A percentile compares a stretch with the other conserved stretches of the same genome.
Evolutionary conservation across 192 early-diverging fungal species (phyloP).

Genomic region (Linnemannia elongata): DNA sequence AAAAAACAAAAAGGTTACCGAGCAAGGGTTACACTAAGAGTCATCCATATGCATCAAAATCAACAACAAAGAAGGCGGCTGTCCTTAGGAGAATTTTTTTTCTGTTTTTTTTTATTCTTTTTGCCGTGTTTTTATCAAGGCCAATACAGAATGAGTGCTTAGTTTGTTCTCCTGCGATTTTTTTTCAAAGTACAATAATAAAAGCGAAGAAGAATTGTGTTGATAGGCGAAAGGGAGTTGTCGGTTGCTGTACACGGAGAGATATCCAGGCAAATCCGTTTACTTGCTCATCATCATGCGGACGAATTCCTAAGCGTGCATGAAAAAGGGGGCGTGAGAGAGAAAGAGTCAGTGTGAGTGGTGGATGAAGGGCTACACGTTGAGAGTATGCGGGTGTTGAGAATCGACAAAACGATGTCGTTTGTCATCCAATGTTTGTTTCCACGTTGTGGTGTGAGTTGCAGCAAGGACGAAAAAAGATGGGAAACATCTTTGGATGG

Average conservation of each 20-base stretch:
- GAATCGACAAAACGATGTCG: not conserved
- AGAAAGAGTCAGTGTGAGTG: not conserved
- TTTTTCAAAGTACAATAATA: too few species aligned
- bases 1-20: not conserved
- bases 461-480: not conserved
- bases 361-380: not conserved
- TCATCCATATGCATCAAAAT: not conserved
- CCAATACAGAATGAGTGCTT: not conserved
- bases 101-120: not conserved
- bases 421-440: not conserved
- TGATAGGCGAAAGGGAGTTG: too few species aligned
- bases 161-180: too few species aligned
- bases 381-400: not conserved
- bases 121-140: not conserved
- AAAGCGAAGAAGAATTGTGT: too few species aligned
- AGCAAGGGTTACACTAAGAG: not conserved
- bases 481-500: not conserved
- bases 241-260: too few species aligned
- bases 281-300: slow-evolving; percentile 69
- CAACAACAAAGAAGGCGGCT: not conserved
- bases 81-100: not conserved
- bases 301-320: slow-evolving; percentile 69
- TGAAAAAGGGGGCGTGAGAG: not conserved
- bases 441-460: not conserved
- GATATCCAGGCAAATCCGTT: slow-evolving; percentile 5